Evolutionary conservation across 1,284 basidiomycete genomes (phyloP).

Genomic region (Ustilago cynodontis): DNA sequence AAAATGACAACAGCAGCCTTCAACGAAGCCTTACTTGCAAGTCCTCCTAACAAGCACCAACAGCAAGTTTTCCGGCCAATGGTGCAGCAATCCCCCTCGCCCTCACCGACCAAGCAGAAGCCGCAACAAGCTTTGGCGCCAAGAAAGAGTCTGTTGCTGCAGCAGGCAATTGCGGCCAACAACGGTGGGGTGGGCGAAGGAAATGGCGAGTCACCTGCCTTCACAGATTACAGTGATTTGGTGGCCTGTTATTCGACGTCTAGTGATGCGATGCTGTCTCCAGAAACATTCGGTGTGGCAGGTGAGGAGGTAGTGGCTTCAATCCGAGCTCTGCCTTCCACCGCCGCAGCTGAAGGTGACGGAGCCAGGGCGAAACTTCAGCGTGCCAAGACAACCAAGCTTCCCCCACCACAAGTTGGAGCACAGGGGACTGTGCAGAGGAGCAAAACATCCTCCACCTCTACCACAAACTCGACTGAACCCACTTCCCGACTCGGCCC

Average conservation of each 20-base stretch:
- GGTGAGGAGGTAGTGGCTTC: background rate
- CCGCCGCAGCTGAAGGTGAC: background rate
- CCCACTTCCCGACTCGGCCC: background rate
- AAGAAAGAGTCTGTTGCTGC: constrained; percentile 22
- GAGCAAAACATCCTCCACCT: constrained; percentile 31
- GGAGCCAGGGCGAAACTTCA: constrained; percentile 32
- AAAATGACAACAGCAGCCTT: constrained; percentile 28
- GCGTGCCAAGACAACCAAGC: constrained; percentile 36
- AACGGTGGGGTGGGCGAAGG: background rate
- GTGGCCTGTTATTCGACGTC: constrained; percentile 44
- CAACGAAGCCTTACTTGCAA: constrained; percentile 32
- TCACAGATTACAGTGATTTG: constrained; percentile 39
- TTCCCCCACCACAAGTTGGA: background rate
- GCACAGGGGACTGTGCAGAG: constrained; percentile 8
- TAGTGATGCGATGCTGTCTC: constrained; percentile 15
- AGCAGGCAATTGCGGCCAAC: constrained; percentile 17
- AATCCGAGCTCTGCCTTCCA: constrained; percentile 9
- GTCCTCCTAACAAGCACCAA: constrained; percentile 25
- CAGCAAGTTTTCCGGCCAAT: constrained; percentile 4
- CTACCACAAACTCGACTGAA: background rate
- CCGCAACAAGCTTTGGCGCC: constrained; percentile 4
- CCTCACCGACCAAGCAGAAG: background rate
- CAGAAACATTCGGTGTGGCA: background rate
- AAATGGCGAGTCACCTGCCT: constrained; percentile 16
- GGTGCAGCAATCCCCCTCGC: background rate